Conservation (phyloP, 2,329 filamentous ascomycete genomes). For the Calonectria multiphialidica region DNA sequence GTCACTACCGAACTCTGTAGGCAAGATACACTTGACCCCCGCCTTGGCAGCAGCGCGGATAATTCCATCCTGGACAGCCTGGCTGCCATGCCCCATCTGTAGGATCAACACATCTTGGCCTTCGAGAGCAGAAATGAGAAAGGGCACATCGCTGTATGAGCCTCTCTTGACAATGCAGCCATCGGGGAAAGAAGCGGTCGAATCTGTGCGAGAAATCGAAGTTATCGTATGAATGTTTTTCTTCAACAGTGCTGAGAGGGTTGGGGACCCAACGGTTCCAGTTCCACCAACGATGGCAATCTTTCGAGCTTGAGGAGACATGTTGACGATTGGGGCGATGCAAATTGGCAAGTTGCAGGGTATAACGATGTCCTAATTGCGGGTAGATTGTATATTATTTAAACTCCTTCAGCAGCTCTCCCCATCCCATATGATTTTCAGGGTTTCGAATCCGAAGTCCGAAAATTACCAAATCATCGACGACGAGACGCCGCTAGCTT, state of each 20-base stretch:
- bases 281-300: constrained; percentile 48
- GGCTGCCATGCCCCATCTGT: constrained; percentile 25
- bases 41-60: constrained; percentile 48
- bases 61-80: constrained; percentile 40
- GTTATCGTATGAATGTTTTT: constrained; percentile 62
- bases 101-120: constrained; percentile 51
- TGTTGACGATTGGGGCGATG: constrained; percentile 8
- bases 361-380: not conserved
- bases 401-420: not conserved
- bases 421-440: too few species aligned
- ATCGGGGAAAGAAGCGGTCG: constrained; percentile 53
- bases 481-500: too few species aligned
- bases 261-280: constrained; percentile 53
- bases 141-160: constrained; percentile 59
- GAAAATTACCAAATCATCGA: not conserved
- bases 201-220: constrained; percentile 60
- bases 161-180: constrained; percentile 53
- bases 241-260: constrained; percentile 53
- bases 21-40: constrained; percentile 47
- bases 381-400: not conserved
- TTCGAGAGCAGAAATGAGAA: constrained; percentile 43
- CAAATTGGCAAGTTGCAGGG: constrained; percentile 3
- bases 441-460: not conserved
- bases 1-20: constrained; percentile 48
- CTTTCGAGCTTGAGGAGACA: constrained; percentile 36